Percentiles rank a stretch among this genome's conserved stretches.
These are phyloP conservation scores for Dendrobium nobile DNA, from an alignment of 106 monocot species.

Conservation along the genomic window DNA sequence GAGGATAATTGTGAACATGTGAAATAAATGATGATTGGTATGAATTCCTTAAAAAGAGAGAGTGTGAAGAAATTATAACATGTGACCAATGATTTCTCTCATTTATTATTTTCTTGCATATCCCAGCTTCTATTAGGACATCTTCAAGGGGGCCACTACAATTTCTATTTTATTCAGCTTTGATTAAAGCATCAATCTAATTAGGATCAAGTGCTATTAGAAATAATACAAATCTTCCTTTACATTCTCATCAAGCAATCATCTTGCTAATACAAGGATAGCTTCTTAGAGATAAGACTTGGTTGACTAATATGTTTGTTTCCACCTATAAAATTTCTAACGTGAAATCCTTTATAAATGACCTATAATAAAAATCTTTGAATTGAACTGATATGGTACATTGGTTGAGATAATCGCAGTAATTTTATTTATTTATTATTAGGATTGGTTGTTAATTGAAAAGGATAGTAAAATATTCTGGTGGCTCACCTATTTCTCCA, in stretches of 20 bases:
- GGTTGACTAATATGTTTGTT: neutral
- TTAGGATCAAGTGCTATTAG: neutral
- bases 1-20: neutral
- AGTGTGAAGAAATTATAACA: neutral
- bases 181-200: neutral
- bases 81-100: no score
- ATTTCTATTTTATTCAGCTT: neutral
- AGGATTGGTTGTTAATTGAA: conserved; percentile 1
- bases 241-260: conserved; percentile 3
- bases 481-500: neutral
- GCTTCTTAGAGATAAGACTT: neutral
- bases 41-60: neutral
- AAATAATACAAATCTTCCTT: neutral
- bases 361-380: neutral
- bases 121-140: neutral
- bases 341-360: no score
- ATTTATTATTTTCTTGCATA: no score
- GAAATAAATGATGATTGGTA: neutral
- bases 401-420: neutral
- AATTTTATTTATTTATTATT: neutral
- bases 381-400: neutral
- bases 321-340: neutral
- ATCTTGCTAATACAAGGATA: neutral
- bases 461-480: neutral
- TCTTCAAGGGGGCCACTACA: neutral